Conservation (phyloP, 345 rosid genomes). For the Rhizophora mangle region DNA sequence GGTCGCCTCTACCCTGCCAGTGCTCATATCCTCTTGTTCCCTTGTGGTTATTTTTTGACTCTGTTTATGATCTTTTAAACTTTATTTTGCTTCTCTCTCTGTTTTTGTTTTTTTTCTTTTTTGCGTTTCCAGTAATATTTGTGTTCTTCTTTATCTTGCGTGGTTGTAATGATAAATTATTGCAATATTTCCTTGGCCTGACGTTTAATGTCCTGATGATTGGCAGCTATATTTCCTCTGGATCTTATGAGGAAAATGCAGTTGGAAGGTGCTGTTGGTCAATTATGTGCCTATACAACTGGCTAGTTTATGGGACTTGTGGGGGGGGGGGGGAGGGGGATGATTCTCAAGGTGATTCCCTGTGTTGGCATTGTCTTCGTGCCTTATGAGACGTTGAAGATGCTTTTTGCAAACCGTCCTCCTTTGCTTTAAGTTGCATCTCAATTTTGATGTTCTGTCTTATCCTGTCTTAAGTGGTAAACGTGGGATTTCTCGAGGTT, state of each 20-base stretch:
- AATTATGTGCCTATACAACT: slow-evolving; percentile 55
- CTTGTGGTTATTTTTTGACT: no score
- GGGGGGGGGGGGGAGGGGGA: slow-evolving; percentile 59
- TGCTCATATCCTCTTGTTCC: no score
- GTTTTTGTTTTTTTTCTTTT: no score
- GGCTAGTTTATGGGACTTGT: slow-evolving; percentile 62
- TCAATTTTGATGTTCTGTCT: neutral
- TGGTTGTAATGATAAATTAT: no score
- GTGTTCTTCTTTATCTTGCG: no score
- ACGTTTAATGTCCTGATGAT: slow-evolving; percentile 2
- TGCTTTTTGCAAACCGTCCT: slow-evolving; percentile 23
- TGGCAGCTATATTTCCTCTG: slow-evolving; percentile 79
- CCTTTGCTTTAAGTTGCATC: neutral
- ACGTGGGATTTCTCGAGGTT: neutral
- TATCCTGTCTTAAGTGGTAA: neutral
- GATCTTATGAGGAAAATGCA: slow-evolving; percentile 95
- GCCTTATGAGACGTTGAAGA: slow-evolving; percentile 80
- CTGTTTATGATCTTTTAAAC: no score
- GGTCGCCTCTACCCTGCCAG: neutral
- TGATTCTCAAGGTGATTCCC: slow-evolving; percentile 70
- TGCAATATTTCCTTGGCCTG: neutral
- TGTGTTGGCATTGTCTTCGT: slow-evolving; percentile 91
- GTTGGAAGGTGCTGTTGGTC: slow-evolving; percentile 80
- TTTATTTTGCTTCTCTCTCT: no score
- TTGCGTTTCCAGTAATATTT: no score